A percentile compares a stretch with the other conserved stretches of the same genome.
Evolutionary conservation across 345 rosid genomes (phyloP).

Genomic region (Pistacia atlantica): DNA sequence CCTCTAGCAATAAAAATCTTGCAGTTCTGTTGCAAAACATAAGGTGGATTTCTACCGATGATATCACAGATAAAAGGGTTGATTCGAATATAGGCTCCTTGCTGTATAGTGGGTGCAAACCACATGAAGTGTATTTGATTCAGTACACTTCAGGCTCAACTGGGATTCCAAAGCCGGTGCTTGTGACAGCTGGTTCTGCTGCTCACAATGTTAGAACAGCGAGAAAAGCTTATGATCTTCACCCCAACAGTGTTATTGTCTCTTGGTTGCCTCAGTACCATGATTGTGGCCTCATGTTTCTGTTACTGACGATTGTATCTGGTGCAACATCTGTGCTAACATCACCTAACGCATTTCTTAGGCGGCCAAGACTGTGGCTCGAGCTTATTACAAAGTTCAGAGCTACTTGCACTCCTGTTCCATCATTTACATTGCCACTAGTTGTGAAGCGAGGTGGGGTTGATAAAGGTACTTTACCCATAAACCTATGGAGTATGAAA

Average conservation of each 20-base stretch:
- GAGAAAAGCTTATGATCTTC: slow-evolving; percentile 56
- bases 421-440: slow-evolving; percentile 62
- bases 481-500: slow-evolving; percentile 44
- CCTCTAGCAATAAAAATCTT: slow-evolving; percentile 33
- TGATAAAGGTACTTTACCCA: slow-evolving; percentile 17
- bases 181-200: slow-evolving; percentile 62
- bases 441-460: slow-evolving; percentile 55
- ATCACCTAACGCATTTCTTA: slow-evolving; percentile 41
- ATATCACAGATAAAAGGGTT: slow-evolving; percentile 24
- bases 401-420: slow-evolving; percentile 66
- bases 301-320: slow-evolving; percentile 47
- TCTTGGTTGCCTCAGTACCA: slow-evolving; percentile 76
- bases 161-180: slow-evolving; percentile 65
- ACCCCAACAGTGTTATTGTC: slow-evolving; percentile 47
- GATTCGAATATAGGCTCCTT: neutral
- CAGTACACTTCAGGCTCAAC: slow-evolving; percentile 78
- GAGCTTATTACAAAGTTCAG: slow-evolving; percentile 50
- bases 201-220: slow-evolving; percentile 66
- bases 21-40: slow-evolving; percentile 35
- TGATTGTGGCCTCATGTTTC: slow-evolving; percentile 66
- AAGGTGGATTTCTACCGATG: slow-evolving; percentile 47
- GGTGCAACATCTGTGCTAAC: slow-evolving; percentile 65
- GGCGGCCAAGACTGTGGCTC: slow-evolving; percentile 60
- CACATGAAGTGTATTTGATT: slow-evolving; percentile 51
- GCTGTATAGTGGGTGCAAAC: slow-evolving; percentile 38